Conservation (phyloP, 2,329 filamentous ascomycete genomes). For the Balansia obtecta region DNA sequence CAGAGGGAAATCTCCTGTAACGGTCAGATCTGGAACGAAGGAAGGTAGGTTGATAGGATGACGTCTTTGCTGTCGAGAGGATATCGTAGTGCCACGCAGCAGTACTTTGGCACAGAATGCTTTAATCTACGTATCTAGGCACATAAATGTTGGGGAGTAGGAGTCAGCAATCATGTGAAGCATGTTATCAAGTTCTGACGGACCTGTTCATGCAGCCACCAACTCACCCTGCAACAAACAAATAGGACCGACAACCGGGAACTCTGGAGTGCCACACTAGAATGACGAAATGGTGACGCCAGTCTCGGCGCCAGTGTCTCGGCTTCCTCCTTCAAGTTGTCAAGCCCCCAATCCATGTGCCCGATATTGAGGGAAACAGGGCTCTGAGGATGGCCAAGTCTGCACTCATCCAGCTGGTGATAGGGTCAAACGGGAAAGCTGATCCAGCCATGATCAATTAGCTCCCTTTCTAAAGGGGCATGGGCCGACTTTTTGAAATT, state of each 20-base stretch:
- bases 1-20: not conserved
- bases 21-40: not conserved
- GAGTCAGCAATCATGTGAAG: not conserved
- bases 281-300: not conserved
- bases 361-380: not conserved
- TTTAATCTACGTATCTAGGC: no score
- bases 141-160: not conserved
- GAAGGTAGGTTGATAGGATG: not conserved
- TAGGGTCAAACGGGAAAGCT: no score
- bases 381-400: no score
- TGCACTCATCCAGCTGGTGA: no score
- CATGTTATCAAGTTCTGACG: not conserved
- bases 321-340: no score
- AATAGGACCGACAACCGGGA: not conserved
- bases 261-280: not conserved
- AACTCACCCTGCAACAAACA: not conserved
- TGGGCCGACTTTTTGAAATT: no score
- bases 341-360: no score
- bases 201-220: not conserved
- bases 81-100: not conserved
- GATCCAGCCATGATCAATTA: no score
- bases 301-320: not conserved
- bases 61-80: not conserved
- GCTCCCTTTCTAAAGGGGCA: no score
- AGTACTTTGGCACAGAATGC: not conserved